Percentiles rank a stretch among this genome's conserved stretches.
Evolutionary conservation across 371 early-diverging fungal species (phyloP).

Genomic region (Mortierella sp.): DNA sequence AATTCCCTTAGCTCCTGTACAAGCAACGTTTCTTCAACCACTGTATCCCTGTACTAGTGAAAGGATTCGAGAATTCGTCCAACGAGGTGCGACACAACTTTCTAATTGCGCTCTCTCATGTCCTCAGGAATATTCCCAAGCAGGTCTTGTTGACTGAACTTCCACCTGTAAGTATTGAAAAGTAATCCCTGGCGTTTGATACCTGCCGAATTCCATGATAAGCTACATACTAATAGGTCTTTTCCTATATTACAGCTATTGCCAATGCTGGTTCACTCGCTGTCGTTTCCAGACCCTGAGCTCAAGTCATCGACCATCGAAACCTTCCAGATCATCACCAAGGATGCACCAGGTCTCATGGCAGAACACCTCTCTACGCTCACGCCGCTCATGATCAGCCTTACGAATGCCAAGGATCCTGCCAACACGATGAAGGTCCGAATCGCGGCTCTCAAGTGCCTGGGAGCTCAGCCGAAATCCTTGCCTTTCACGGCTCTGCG

Average conservation of each 20-base stretch:
- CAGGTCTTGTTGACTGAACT: conserved; percentile 83
- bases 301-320: conserved; percentile 82
- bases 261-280: conserved; percentile 79
- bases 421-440: conserved; percentile 74
- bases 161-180: conserved; percentile 66
- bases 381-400: conserved; percentile 60
- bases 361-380: conserved; percentile 66
- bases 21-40: conserved; percentile 86
- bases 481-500: conserved; percentile 69
- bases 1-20: conserved; percentile 71
- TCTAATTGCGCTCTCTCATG: conserved; percentile 84
- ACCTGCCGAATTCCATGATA: too few relatives aligned
- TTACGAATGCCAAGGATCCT: conserved; percentile 46
- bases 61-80: conserved; percentile 65
- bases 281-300: conserved; percentile 68
- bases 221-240: too few relatives aligned
- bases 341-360: conserved; percentile 72
- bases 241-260: conserved; percentile 61
- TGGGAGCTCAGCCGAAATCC: conserved; percentile 74
- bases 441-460: conserved; percentile 75
- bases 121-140: conserved; percentile 84
- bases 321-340: conserved; percentile 74
- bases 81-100: conserved; percentile 72
- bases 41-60: conserved; percentile 76
- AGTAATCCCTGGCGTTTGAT: background rate